Evolutionary conservation across 2,329 filamentous ascomycete genomes (phyloP), one percentile per base, ranked within the genome.

Genomic region (Phaeophleospora eucalypticola): DNA sequence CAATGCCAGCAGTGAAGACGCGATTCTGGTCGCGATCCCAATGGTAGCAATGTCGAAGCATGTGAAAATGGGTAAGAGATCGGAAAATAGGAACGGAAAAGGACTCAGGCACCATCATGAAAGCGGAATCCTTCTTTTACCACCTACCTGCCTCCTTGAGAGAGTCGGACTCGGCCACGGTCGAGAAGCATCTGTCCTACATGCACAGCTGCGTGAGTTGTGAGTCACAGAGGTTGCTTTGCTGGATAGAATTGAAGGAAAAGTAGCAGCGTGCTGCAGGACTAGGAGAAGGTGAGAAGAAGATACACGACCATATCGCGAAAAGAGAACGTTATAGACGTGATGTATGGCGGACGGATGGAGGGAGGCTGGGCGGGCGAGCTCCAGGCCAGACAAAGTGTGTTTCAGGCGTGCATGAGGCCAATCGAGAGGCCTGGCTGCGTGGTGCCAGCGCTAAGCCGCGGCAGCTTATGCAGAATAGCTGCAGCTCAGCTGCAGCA

Each of bases 301-400:
- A 45, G 20, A 44, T 51, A 61, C 61, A 63, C 62, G 62, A 62
- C 58, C 44, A 60, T 47, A 52, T 60, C 62, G 56, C 62, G 62
- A 62, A 60, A 58, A 49, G 46, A 40, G 61, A 62, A 56, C 61
- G 60, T 46, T 58, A 45, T 59, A 54, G 54, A 58, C 56, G 58
- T 59, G 58, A 56, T 62, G 55, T 59, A 47, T 64, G 61, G 61
- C 41, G 39, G 52, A 42, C 35, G 44, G 51, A 36, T 48, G 53
- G 48, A 43, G 40, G 45, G 58, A 48, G 78, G 78, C 18, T 56
- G 53, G 53, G 29, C 35, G 21, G 46, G 45, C 33, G 47, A 35
- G 42, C 49, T 37, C 41, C 46, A 45, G 45, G 36, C 51, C 36
- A 41, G 21, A 39, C 47, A 17, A 7, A 7, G 16, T 45, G 37